Base-by-base conservation (phyloP, 495 filamentous ascomycete genomes). In the Talaromyces proteolyticus region DNA sequence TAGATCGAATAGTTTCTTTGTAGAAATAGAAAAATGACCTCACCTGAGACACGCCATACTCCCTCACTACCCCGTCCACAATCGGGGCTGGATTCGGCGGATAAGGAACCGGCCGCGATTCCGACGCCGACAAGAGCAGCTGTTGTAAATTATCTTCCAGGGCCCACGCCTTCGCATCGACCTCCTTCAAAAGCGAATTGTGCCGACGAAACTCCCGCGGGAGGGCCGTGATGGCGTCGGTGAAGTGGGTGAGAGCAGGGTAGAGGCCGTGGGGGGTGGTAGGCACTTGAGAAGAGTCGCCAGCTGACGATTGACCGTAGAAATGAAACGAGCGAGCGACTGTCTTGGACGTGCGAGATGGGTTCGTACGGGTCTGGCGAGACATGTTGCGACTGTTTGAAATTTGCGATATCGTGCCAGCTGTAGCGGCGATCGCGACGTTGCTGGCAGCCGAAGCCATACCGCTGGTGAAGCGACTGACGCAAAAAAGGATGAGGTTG, bases 121-220 rank as follows among this genome's bases (percentile, higher is more conserved):
- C 77, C 47, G 84, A 80, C 17, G 86, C 81, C 49, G 71, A 72
- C 34, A 83, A 75, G 53, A 95, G 77, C 51, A 91, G 71, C 57
- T 85, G 73, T 50, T 84, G 76, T 25, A 96, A 75, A 57, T 79
- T 72, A 51, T 77, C 76, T 56, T 79, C 76, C 7, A 77, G 65
- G 4, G 73, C 76, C 68, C 73, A 77, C 12, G 74, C 73, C 55
- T 99, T 99, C 44, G 93, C 92, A 71, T 99, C 94, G 25, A 96
- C 93, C 65, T 99, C 93, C 57, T 95, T 95, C 44, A 99, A 72
- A 40, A 96, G 77, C 5, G 91, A 93, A 60, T 95, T 95, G 64
- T 99, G 92, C 52, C 89, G 80, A 49, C 95, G 88, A 47, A 95
- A 89, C 61, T 99, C 93, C 62, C 89, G 88, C 6, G 93, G 93